Evolutionary conservation across 2,329 filamentous ascomycete genomes (phyloP).

Genomic region (Fusarium transvaalense): DNA sequence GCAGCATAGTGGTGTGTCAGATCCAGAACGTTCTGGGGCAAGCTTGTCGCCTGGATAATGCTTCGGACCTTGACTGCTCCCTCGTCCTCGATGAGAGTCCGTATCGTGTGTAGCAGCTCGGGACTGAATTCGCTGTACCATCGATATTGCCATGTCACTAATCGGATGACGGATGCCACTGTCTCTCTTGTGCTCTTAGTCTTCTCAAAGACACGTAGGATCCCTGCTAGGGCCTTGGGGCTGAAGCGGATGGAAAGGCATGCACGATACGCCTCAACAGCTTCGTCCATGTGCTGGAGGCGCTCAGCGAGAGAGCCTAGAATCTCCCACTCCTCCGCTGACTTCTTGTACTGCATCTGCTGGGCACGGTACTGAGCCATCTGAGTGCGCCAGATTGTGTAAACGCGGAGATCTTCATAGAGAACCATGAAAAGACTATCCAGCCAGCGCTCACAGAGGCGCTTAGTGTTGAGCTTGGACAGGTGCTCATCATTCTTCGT

Average conservation of each 20-base stretch:
- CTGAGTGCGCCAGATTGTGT: conserved; percentile 99
- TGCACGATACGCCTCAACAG: conserved; percentile 90
- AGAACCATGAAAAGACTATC: conserved; percentile 99
- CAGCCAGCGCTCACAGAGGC: conserved; percentile 96
- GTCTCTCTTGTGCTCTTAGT: conserved; percentile 83
- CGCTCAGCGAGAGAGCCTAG: conserved; percentile 92
- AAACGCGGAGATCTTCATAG: conserved; percentile 96
- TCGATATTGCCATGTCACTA: conserved; percentile 98
- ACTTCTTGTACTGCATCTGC: conserved; percentile 96
- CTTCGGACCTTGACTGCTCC: conserved; percentile 97
- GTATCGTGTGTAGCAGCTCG: conserved; percentile 85
- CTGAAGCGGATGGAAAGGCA: conserved; percentile 91
- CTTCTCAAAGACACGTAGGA: conserved; percentile 83
- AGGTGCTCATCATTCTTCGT: conserved; percentile 78
- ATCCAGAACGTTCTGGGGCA: conserved; percentile 93
- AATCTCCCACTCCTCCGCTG: conserved; percentile 97
- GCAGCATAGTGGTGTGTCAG: conserved; percentile 96
- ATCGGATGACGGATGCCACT: conserved; percentile 85
- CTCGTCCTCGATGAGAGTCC: conserved; percentile 95
- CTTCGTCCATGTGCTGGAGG: conserved; percentile 91
- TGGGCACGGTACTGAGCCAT: conserved; percentile 96
- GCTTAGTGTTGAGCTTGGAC: conserved; percentile 95
- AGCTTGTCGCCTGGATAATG: conserved; percentile 94
- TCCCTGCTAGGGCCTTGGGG: conserved; percentile 89
- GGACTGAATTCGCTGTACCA: conserved; percentile 99